Conservation (phyloP, 2,329 filamentous ascomycete genomes). For the Colletotrichum shisoi region DNA sequence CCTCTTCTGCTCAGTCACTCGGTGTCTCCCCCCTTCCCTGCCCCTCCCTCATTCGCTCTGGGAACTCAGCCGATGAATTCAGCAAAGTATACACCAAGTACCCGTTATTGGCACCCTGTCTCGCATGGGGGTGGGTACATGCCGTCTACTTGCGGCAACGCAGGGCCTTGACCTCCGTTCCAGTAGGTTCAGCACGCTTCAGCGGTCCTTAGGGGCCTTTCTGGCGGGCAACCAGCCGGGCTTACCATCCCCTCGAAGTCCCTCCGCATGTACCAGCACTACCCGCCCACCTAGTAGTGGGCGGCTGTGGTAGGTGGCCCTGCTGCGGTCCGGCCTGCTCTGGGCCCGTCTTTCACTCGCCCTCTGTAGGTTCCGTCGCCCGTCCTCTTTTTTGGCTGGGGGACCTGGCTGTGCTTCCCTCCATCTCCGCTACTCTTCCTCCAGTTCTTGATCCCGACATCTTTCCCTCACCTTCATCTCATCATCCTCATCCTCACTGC, state of each 20-base stretch:
- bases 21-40: constrained; percentile 8
- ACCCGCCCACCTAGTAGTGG: constrained; percentile 6
- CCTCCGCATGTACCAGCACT: not conserved
- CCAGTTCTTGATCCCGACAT: constrained; percentile 32
- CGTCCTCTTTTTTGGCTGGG: constrained; percentile 24
- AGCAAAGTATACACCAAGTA: constrained; percentile 38
- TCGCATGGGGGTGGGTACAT: constrained; percentile 31
- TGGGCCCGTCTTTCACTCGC: constrained; percentile 14
- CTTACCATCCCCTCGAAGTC: constrained; percentile 12
- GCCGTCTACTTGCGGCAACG: not conserved
- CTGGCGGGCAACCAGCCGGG: not conserved
- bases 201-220: constrained; percentile 21
- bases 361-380: constrained; percentile 24
- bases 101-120: constrained; percentile 34
- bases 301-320: constrained; percentile 25
- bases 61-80: constrained; percentile 37
- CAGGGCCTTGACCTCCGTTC: not conserved
- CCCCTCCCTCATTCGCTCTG: constrained; percentile 23
- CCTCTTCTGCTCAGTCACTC: constrained; percentile 26
- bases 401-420: constrained; percentile 30
- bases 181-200: constrained; percentile 2
- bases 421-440: constrained; percentile 28
- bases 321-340: constrained; percentile 35
- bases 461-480: constrained; percentile 32
- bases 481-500: constrained; percentile 26